Base-by-base conservation (phyloP, 805 yeast species). In the Wickerhamiella australiensis region DNA sequence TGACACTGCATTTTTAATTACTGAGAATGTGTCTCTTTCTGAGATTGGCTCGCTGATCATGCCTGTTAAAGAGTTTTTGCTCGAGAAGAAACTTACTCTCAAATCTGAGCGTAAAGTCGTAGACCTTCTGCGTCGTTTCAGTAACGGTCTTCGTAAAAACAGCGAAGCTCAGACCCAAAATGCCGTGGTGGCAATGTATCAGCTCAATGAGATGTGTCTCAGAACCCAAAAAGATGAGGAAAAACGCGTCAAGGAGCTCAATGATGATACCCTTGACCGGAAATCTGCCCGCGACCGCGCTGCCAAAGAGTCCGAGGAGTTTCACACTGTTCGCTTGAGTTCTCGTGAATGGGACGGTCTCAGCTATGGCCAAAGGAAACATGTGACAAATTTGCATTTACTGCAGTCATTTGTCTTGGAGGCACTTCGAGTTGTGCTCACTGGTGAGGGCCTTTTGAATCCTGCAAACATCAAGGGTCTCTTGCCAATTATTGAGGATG, bases 321-420 rank as follows among this genome's bases (percentile, higher is more conserved):
- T 84, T 59, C 87, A 81, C 67, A 59, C 83, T 46, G 90, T 90
- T n/a, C 74, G 80, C 48, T 68, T 85, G 51, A 77, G 80, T 56
- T 71, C 86, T 15, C 53, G 60, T 3, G 77, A 54, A 25, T 54
- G 75, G 64, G 73, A 77, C 4, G 44, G 66, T 64, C 22, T 72
- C 68, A 52, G 27, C 8, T 17, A 13, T 20, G 26, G 76, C 77
- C 8, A 78, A 45, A 67, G 67, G 43, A 83, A 80, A 54, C 75
- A 70, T 51, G 70, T 80, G 1, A 66, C 74, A 20, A 82, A 79
- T 54, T 63, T 74, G 45, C 74, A 71, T 48, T 74, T 85, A 1
- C 66, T 92, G 57, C 87, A 83, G 57, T 77, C 78, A 55, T 81
- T 92, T 59, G 69, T 94, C 0, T 70, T 87, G 52, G 95, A 90